Evolutionary conservation across 768 basidiomycete species (phyloP), one percentile per base, ranked within the genome.

Genomic region (Suillus subalutaceus): DNA sequence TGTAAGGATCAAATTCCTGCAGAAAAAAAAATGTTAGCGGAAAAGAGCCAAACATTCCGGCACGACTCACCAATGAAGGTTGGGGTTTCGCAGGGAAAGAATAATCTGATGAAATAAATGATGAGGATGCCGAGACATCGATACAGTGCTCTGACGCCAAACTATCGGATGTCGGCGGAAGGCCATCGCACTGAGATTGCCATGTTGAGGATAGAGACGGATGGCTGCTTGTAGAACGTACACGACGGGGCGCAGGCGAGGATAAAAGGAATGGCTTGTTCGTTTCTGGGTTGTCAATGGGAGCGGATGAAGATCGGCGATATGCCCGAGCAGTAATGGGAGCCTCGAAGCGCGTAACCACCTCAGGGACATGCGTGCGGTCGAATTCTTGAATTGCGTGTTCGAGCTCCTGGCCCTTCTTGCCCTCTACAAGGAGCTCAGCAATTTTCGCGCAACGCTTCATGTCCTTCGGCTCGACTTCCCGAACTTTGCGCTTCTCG

Each of bases 311-410:
- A 32, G 89, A 90, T 43, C 90, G 86, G 52, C 85, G 84, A 79
- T 86, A 93, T 56, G 84, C 81, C 62, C 85, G 83, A n/a, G 88
- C 90, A 1, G 90, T 92, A 48, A 92, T 85, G 50, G 90, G 90
- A 1, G 84, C 81, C 74, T 91, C 90, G 74, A 92, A 92, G 62
- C 90, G 83, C 12, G 90, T 90, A 52, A 90, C 81, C 71, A 92
- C 79, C 75, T 88, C 83, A 12, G 89, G 75, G 75, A 89, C 69
- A 63, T 84, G 83, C 23, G 78, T 77, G 66, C 79, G 78, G 71
- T 85, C 83, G 71, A 85, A 92, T 75, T 88, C 84, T 68, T 86
- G 81, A 60, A 92, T 83, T 8, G 89, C 90, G 4, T 75, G 77
- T 71, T 86, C 87, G 35, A 92, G 82, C 63, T 85, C 88, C 30